phyloP scores from a whole-genome alignment of 2,329 filamentous ascomycete species.

The Colletotrichum sp. region DNA sequence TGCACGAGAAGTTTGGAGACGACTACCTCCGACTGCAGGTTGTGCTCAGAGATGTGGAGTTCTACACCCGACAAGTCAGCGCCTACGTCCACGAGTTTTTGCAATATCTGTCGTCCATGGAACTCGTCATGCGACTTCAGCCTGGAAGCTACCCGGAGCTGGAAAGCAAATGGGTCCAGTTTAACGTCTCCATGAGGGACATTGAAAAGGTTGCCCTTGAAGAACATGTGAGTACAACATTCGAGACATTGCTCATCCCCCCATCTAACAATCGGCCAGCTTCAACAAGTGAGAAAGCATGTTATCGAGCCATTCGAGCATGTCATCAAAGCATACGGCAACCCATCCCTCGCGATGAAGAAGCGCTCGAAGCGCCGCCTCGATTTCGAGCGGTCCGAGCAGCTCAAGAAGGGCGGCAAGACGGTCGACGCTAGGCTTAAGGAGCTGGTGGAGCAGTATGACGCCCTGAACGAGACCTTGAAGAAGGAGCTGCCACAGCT shows the following conservation, averaged over 20 bases:
- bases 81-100: conserved; percentile 83
- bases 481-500: conserved; percentile 91
- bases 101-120: conserved; percentile 80
- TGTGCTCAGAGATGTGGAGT: conserved; percentile 91
- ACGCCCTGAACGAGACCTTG: conserved; percentile 88
- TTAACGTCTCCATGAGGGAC: conserved; percentile 86
- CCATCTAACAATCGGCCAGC: conserved; percentile 34
- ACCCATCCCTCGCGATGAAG: conserved; percentile 87
- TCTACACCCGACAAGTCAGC: conserved; percentile 82
- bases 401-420: conserved; percentile 80
- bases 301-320: conserved; percentile 86
- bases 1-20: conserved; percentile 87
- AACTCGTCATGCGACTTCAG: conserved; percentile 76
- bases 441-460: conserved; percentile 87
- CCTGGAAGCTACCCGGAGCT: conserved; percentile 81
- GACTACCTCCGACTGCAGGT: conserved; percentile 93
- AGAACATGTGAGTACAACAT: conserved; percentile 72
- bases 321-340: conserved; percentile 80
- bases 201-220: conserved; percentile 83
- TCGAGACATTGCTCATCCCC: background rate
- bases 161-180: conserved; percentile 93
- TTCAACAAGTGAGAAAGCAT: conserved; percentile 74
- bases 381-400: conserved; percentile 84
- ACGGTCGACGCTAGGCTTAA: conserved; percentile 85
- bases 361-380: conserved; percentile 93